phyloP scores from a whole-genome alignment of 2,329 filamentous ascomycete species.

The Sporothrix dimorphospora region DNA sequence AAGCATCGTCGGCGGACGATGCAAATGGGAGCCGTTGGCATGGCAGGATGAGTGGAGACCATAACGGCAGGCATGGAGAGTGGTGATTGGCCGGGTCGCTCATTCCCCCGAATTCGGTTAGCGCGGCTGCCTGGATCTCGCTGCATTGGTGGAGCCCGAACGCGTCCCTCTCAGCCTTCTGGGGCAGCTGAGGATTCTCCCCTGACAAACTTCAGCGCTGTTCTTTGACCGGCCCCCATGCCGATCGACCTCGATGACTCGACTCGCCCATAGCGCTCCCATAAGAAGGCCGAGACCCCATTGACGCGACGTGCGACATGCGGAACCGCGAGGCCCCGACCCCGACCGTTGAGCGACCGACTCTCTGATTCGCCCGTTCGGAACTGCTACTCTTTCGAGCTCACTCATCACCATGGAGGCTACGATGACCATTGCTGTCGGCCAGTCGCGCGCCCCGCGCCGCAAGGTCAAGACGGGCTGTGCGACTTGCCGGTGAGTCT shows the following conservation, averaged over 20 bases:
- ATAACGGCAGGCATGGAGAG: background rate
- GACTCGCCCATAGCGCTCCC: background rate
- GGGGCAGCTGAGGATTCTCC: too few species aligned
- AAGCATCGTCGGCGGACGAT: background rate
- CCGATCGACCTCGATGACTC: background rate
- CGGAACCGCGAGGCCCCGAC: background rate
- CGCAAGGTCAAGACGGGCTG: conserved; percentile 20
- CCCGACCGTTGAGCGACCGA: background rate
- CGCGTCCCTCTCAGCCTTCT: too few species aligned
- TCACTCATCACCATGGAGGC: background rate
- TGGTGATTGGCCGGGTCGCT: conserved; percentile 8
- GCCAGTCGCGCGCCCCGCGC: background rate
- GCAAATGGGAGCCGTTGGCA: too few species aligned
- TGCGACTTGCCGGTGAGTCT: background rate
- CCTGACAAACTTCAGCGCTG: background rate
- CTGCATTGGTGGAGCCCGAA: too few species aligned
- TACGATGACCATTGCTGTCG: background rate
- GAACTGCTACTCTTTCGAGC: background rate
- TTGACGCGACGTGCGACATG: background rate
- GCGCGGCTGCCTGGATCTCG: conserved; percentile 1
- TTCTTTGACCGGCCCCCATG: background rate
- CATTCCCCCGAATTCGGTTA: background rate
- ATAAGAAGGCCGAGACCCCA: background rate
- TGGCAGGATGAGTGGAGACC: background rate
- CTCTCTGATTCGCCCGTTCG: conserved; percentile 7